These are phyloP conservation scores for Monosporascus sp. DNA, from an alignment of 2,329 filamentous ascomycete species.

Conservation along the genomic window DNA sequence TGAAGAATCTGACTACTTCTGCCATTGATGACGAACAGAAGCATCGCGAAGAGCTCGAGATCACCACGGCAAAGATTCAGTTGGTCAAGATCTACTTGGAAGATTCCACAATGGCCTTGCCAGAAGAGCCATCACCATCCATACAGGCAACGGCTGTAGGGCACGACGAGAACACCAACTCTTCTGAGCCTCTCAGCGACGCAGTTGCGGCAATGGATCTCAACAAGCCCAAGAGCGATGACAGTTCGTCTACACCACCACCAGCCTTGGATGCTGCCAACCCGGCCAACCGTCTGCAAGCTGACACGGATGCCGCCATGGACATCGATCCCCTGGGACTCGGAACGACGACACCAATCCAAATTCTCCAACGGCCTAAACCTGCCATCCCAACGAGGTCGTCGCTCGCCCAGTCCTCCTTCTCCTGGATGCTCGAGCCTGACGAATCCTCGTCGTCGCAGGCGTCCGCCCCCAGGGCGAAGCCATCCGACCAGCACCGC, in stretches of 20 bases:
- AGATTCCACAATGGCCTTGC: conserved; percentile 50
- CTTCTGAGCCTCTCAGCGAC: conserved; percentile 17
- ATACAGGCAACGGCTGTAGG: conserved; percentile 2
- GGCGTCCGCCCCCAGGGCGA: conserved; percentile 11
- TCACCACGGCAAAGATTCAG: conserved; percentile 58
- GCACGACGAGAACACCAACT: conserved; percentile 2
- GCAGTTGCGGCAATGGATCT: conserved; percentile 23
- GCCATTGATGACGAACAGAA: conserved; percentile 43
- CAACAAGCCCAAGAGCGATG: conserved; percentile 12
- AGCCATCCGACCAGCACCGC: conserved; percentile 22
- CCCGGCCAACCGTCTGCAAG: neutral
- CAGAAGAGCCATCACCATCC: conserved; percentile 28
- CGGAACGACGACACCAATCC: conserved; percentile 11
- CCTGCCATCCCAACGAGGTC: conserved; percentile 56
- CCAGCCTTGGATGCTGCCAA: neutral
- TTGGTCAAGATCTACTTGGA: conserved; percentile 59
- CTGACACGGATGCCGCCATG: conserved; percentile 1
- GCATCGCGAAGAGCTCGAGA: conserved; percentile 49
- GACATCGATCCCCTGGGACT: conserved; percentile 20
- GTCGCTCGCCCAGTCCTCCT: conserved; percentile 66
- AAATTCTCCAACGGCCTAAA: conserved; percentile 25
- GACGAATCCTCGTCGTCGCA: conserved; percentile 30
- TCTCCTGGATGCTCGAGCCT: conserved; percentile 72
- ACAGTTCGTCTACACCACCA: neutral
- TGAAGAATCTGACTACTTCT: conserved; percentile 55